A percentile compares a stretch with the other conserved stretches of the same genome.
Conservation (phyloP, 2,329 filamentous ascomycete species). For the Ophiostoma ulmi region DNA sequence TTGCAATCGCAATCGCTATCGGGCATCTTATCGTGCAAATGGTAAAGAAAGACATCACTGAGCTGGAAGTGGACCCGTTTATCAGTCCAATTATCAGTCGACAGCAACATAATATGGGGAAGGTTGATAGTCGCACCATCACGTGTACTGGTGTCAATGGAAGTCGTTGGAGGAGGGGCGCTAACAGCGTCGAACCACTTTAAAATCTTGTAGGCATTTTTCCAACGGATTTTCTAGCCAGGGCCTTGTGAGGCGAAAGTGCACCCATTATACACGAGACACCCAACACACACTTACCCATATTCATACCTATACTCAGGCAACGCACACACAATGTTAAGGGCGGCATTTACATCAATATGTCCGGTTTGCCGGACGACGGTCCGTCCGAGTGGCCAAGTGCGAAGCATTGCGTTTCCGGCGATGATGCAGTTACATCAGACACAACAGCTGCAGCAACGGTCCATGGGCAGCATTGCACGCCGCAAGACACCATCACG, state of each 20-base stretch:
- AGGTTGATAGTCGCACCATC: not conserved
- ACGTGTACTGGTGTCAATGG: conserved; percentile 6
- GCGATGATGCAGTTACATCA: not conserved
- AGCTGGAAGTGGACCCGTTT: not conserved
- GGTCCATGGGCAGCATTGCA: conserved; percentile 21
- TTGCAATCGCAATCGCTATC: not conserved
- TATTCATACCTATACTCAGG: not conserved
- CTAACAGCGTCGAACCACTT: conserved; percentile 16
- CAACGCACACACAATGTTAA: conserved; percentile 25
- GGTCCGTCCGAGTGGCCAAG: not conserved
- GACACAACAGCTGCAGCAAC: conserved; percentile 21
- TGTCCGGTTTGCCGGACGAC: conserved; percentile 28
- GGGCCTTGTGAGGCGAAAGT: not conserved
- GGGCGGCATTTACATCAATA: conserved; percentile 20
- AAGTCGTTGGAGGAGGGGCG: not conserved
- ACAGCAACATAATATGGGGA: not conserved
- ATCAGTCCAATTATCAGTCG: not conserved
- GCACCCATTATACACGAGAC: not conserved
- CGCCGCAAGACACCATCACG: conserved; percentile 42
- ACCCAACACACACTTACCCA: not conserved
- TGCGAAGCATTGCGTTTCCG: not conserved
- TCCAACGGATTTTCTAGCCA: conserved; percentile 8
- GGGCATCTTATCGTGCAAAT: conserved; percentile 10
- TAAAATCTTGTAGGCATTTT: conserved; percentile 19
- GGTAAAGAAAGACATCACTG: not conserved